phyloP scores from a whole-genome alignment of 2,329 filamentous ascomycete species.

The Verticillium nonalfalfae region DNA sequence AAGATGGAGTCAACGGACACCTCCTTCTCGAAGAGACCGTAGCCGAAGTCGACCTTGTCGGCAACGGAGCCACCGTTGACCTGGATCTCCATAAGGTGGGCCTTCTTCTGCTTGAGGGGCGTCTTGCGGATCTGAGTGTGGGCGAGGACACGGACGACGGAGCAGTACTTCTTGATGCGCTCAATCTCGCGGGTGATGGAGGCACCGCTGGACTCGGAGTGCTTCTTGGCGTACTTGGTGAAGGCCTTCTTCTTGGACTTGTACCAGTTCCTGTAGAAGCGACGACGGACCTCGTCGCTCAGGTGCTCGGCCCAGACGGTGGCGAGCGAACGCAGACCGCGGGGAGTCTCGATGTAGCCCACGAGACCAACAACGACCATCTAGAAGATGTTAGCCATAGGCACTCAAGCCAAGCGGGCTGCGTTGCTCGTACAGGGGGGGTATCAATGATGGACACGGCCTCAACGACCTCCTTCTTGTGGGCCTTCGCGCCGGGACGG shows the following conservation, averaged over 20 bases:
- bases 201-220: slow-evolving; percentile 86
- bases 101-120: slow-evolving; percentile 99
- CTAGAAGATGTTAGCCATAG: slow-evolving; percentile 71
- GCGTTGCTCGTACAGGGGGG: slow-evolving; percentile 88
- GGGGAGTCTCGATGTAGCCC: slow-evolving; percentile 99
- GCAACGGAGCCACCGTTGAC: slow-evolving; percentile 94
- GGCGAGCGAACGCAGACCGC: slow-evolving; percentile 97
- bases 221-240: slow-evolving; percentile 99
- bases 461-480: slow-evolving; percentile 98
- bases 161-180: slow-evolving; percentile 99
- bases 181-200: slow-evolving; percentile 96
- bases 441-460: slow-evolving; percentile 85
- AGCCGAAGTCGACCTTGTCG: slow-evolving; percentile 95
- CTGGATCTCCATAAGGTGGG: slow-evolving; percentile 99
- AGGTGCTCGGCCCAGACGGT: slow-evolving; percentile 99
- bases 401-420: slow-evolving; percentile 70
- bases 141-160: slow-evolving; percentile 96
- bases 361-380: slow-evolving; percentile 99
- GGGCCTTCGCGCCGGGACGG: slow-evolving; percentile 97
- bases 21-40: slow-evolving; percentile 98
- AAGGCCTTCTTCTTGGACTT: slow-evolving; percentile 99
- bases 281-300: slow-evolving; percentile 96
- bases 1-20: slow-evolving; percentile 90
- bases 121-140: slow-evolving; percentile 99
- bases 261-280: slow-evolving; percentile 99